These are phyloP conservation scores for Xylaria sp. DNA, from an alignment of 2,329 filamentous ascomycete species.

Conservation along the genomic window DNA sequence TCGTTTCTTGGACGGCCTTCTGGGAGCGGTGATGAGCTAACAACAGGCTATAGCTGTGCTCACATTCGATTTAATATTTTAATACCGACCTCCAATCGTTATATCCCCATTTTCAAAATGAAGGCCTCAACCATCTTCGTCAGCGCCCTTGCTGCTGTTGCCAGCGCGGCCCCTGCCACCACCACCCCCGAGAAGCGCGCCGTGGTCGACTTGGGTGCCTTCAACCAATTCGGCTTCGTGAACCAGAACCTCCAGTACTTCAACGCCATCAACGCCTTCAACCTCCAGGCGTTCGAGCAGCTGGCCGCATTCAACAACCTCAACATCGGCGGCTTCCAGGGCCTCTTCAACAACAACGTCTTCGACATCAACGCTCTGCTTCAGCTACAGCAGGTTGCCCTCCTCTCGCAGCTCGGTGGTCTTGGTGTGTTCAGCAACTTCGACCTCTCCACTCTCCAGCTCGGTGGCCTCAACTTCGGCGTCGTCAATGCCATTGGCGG, in stretches of 20 bases:
- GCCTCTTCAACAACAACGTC: constrained; percentile 52
- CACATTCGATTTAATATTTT: constrained; percentile 44
- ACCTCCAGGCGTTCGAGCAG: constrained; percentile 40
- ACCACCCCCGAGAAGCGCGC: constrained; percentile 33
- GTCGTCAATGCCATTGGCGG: constrained; percentile 44
- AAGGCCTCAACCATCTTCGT: constrained; percentile 54
- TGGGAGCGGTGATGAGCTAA: constrained; percentile 25
- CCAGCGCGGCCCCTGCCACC: constrained; percentile 49
- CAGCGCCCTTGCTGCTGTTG: constrained; percentile 52
- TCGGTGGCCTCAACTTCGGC: constrained; percentile 49
- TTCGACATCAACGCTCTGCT: constrained; percentile 55
- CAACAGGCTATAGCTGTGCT: constrained; percentile 51
- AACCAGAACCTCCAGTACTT: constrained; percentile 48
- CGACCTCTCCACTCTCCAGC: constrained; percentile 51
- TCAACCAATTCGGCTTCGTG: constrained; percentile 41
- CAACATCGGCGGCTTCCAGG: constrained; percentile 43
- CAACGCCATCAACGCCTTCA: constrained; percentile 40
- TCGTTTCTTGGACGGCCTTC: not conserved
- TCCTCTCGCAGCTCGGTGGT: constrained; percentile 44
- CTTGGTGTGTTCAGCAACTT: constrained; percentile 53
- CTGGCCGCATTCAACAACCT: constrained; percentile 48
- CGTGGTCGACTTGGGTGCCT: constrained; percentile 42
- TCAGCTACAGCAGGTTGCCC: constrained; percentile 44
- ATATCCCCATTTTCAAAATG: constrained; percentile 49
- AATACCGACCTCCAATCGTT: constrained; percentile 40